These are phyloP conservation scores for Gaillardinia entomophila DNA, from an alignment of 805 yeast species.

Conservation along the genomic window DNA sequence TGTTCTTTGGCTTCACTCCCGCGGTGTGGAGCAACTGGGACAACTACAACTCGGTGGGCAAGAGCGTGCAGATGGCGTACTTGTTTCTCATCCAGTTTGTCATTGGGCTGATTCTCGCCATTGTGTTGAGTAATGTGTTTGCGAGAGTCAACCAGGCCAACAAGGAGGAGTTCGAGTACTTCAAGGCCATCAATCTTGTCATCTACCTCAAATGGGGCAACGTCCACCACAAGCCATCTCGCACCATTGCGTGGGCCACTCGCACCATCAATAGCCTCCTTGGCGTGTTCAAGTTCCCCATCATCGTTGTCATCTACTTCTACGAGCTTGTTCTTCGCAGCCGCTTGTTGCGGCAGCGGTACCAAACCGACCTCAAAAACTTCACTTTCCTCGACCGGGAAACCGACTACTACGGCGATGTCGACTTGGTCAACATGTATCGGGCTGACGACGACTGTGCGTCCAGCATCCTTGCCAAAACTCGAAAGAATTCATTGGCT, in stretches of 20 bases:
- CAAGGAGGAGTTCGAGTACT: slow-evolving; percentile 36
- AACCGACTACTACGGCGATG: slow-evolving; percentile 25
- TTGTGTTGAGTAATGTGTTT: slow-evolving; percentile 42
- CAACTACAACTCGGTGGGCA: slow-evolving; percentile 41
- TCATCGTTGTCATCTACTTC: slow-evolving; percentile 23
- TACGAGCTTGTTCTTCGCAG: slow-evolving; percentile 25
- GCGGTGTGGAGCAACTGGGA: slow-evolving; percentile 56
- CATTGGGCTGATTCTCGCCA: slow-evolving; percentile 49
- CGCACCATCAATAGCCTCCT: slow-evolving; percentile 8
- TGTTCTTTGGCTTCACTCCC: slow-evolving; percentile 55
- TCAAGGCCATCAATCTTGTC: slow-evolving; percentile 32
- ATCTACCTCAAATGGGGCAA: slow-evolving; percentile 22
- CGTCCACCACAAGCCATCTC: too few relatives aligned
- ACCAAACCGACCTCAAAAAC: slow-evolving; percentile 16
- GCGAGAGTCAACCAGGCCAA: slow-evolving; percentile 24
- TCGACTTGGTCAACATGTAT: slow-evolving; percentile 18
- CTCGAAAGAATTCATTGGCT: slow-evolving; percentile 22
- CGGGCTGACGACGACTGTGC: slow-evolving; percentile 6
- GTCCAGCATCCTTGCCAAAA: slow-evolving; percentile 7
- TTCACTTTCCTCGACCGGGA: slow-evolving; percentile 31
- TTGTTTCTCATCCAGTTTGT: slow-evolving; percentile 51
- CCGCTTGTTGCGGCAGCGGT: slow-evolving; percentile 11
- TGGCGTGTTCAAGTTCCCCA: slow-evolving; percentile 30
- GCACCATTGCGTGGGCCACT: too few relatives aligned
- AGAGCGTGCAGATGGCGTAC: slow-evolving; percentile 43